Evolutionary conservation across 176 grass and related monocot genomes (phyloP).

Genomic region (Leersia perrieri): DNA sequence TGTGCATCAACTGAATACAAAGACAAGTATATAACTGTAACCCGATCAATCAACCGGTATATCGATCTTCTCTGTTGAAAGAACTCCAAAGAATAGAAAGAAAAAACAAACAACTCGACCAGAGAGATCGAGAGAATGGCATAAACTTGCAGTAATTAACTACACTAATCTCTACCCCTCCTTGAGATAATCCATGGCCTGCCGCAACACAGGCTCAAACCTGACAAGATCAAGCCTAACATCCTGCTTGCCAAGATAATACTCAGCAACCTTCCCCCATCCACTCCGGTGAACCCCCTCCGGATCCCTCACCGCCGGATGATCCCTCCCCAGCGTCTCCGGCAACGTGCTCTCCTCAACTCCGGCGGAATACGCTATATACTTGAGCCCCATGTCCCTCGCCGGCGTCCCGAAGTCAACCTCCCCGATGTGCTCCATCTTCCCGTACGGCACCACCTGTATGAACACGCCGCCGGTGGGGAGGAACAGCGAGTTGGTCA

Average conservation of each 20-base stretch:
- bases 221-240: constrained; percentile 56
- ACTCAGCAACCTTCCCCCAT: constrained; percentile 67
- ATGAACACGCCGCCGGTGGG: constrained; percentile 71
- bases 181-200: constrained; percentile 59
- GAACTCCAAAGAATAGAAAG: not conserved
- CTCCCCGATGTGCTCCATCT: constrained; percentile 72
- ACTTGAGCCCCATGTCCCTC: constrained; percentile 73
- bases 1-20: not conserved
- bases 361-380: constrained; percentile 65
- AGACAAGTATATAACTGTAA: not conserved
- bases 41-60: not conserved
- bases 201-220: constrained; percentile 58
- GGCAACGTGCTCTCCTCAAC: constrained; percentile 81
- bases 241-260: constrained; percentile 79
- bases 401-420: constrained; percentile 64
- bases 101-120: not conserved
- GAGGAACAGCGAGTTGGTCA: constrained; percentile 84
- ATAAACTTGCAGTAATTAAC: not conserved
- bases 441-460: constrained; percentile 76
- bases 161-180: not conserved
- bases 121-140: not conserved
- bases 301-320: constrained; percentile 67
- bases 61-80: not conserved
- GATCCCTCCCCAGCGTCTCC: constrained; percentile 59
- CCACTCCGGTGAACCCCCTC: constrained; percentile 55